Base-by-base conservation (phyloP, 2,329 filamentous ascomycete species). In the Xylariales sp. region DNA sequence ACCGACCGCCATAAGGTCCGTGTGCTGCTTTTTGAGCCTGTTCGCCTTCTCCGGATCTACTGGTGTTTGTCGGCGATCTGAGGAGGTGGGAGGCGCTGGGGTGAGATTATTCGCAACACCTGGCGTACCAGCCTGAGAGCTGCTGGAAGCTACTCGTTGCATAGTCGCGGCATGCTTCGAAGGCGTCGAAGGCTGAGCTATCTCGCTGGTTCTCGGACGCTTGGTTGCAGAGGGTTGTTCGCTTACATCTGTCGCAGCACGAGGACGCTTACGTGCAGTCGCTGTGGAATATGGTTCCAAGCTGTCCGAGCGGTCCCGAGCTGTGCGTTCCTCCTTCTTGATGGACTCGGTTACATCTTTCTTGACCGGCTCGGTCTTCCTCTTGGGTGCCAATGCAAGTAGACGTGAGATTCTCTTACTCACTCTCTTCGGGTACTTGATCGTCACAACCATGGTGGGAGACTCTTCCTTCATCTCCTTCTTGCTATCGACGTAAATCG, bases 61-160 rank as follows among this genome's bases (percentile, higher is more conserved):
- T 15, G 52, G 52, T 15, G 63, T 59, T 2, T 61, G 64, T n/a
- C 62, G 61, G 31, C 65, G 63, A 36, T 58, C 57, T 15, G 53
- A 45, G 12, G 48, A 32, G 7, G 47, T 48, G 41, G 53, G 59
- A 3, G 61, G 52, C 4, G 65, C 62, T 3, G 69, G 68, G 3
- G 69, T 71, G 31, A 64, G 54, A 36, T 57, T 66, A 35, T 63
- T 62, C 3, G 61, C 50, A 6, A 70, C 69, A 15, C 72, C 70
- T 0, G 76, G 74, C 1, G 76, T 78, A 31, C 70, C 63, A 6
- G 65, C 68, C 45, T 72, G 63, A 1, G 74, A 78, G 51, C 71
- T 74, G 54, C 59, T 74, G 1, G 76, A 78, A 38, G 71, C 65
- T 24, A 70, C 73, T 4, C 74, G 70, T 4, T 69, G 73, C 73